Conservation (phyloP, 202 grass and related monocot species). For the Carex arenaria region DNA sequence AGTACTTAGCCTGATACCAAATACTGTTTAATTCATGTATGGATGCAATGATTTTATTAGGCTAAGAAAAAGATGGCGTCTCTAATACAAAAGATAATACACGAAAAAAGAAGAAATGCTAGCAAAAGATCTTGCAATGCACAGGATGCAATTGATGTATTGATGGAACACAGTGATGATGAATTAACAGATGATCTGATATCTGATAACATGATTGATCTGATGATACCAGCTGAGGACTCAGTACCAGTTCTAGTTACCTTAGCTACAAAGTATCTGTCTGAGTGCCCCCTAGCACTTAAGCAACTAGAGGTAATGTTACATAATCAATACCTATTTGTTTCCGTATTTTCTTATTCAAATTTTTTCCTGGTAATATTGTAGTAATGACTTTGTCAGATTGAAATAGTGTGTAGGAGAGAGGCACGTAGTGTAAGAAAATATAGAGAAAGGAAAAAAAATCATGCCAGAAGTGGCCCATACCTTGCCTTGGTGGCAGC, state of each 20-base stretch:
- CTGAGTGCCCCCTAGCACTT: constrained; percentile 78
- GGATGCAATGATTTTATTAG: constrained; percentile 23
- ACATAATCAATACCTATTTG: neutral
- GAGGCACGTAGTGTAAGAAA: neutral
- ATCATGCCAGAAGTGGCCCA: constrained; percentile 35
- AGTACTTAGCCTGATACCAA: neutral
- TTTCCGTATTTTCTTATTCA: neutral
- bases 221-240: constrained; percentile 98
- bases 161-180: constrained; percentile 49
- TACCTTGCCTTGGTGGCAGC: constrained; percentile 31
- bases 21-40: neutral
- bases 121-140: neutral
- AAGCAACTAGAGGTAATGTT: constrained; percentile 59
- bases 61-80: constrained; percentile 93
- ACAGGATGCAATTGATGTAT: constrained; percentile 62
- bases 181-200: constrained; percentile 86
- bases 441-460: constrained; percentile 15
- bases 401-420: neutral
- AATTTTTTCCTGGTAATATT: neutral
- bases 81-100: constrained; percentile 73
- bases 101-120: constrained; percentile 51
- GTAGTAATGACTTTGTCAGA: neutral
- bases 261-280: constrained; percentile 85
- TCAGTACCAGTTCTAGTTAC: constrained; percentile 93
- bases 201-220: constrained; percentile 96